Conservation (phyloP, 805 yeast genomes). For the Metschnikowia shivogae region DNA sequence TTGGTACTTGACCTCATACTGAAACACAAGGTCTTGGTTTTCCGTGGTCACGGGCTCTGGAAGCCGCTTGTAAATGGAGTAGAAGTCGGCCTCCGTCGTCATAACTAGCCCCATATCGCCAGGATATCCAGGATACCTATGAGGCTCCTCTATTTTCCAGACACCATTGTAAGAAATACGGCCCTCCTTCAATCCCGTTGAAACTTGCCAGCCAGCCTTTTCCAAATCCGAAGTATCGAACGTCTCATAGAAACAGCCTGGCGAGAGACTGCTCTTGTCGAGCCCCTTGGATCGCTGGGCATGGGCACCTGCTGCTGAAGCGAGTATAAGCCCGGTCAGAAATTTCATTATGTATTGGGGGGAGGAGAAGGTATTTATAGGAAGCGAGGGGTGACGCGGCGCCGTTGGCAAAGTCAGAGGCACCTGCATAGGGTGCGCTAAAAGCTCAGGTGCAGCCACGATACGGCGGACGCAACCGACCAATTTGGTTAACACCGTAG, state of each 20-base stretch:
- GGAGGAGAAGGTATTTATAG: not conserved
- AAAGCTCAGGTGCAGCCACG: too few relatives aligned
- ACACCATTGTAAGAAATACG: conserved; percentile 64
- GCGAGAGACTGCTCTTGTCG: conserved; percentile 28
- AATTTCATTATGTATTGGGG: not conserved
- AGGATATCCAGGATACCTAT: conserved; percentile 49
- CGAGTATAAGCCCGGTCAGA: not conserved
- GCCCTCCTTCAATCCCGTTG: conserved; percentile 47
- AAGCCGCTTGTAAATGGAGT: conserved; percentile 70
- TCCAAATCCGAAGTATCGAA: conserved; percentile 34
- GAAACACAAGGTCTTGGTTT: conserved; percentile 68
- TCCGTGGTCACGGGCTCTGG: conserved; percentile 55
- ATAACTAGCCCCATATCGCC: conserved; percentile 76
- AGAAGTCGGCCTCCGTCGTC: conserved; percentile 71
- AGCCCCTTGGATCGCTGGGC: conserved; percentile 30
- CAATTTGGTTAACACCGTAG: too few relatives aligned
- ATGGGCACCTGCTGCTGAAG: not conserved
- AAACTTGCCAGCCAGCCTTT: conserved; percentile 43
- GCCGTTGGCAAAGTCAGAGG: too few relatives aligned
- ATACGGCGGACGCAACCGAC: too few relatives aligned
- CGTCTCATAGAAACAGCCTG: conserved; percentile 61
- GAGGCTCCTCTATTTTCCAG: conserved; percentile 70
- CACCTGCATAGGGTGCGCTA: too few relatives aligned
- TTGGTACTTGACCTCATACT: conserved; percentile 86
- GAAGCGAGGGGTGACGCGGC: too few relatives aligned